Base-by-base conservation (phyloP, 2,329 filamentous ascomycete species). In the Chrysoporthe deuterocubensis region DNA sequence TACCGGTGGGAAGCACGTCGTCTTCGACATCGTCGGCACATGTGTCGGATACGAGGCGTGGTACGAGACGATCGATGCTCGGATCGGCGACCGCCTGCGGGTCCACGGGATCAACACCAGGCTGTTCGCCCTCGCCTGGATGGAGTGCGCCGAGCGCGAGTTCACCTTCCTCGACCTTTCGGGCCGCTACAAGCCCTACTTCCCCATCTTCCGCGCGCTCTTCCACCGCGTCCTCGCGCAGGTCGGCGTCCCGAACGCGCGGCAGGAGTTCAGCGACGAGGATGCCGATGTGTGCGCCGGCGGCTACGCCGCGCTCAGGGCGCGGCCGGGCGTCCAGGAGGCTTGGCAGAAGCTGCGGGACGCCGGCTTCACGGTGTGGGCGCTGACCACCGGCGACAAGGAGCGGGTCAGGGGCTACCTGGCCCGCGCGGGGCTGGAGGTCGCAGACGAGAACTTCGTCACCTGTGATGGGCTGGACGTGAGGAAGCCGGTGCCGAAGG, bases 21-120 rank as follows among this genome's bases (percentile, higher is more conserved):
- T 84, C 42, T 84, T 84, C 70, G 82, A 85, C 72, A 79, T 87
- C 1, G 85, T 87, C 57, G 83, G 83, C 60, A 85, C 83, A n/a
- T 79, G 78, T 66, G 81, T 85, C 52, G 81, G 78, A 26, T 84
- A 82, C 74, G 78, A 83, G 18, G 77, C 78, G 61, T 81, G 81
- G 71, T 80, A 78, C 69, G 74, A 78, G 13, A 75, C 76, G 42
- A 78, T 86, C 44, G 78, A 82, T 4, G 62, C 73, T 3, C 76
- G 76, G 21, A 78, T 85, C 8, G 83, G 83, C 44, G 68, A 77
- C 4, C 74, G 76, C 11, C 79, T 86, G 1, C 72, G 72, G 7
- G 69, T 74, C 8, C 71, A 81, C 46, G 75, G 74, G 66, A 78
- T 85, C 68, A 79, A 77, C 8, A 74, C 82, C 0, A 77, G 77